These are phyloP conservation scores for Debaryomyces udenii DNA, from an alignment of 1,139 yeast genomes.

Conservation along the genomic window DNA sequence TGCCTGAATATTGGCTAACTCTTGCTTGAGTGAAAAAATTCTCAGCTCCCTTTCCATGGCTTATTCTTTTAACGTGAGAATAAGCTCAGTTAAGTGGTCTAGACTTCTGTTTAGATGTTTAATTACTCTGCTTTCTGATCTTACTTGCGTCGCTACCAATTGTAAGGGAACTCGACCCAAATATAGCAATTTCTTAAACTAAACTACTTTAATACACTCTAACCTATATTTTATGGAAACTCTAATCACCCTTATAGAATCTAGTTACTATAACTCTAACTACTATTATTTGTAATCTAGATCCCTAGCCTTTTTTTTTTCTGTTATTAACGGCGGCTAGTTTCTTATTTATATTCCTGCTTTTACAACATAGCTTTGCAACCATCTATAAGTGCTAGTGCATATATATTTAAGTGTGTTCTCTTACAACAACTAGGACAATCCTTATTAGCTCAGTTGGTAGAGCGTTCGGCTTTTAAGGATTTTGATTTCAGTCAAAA, in stretches of 20 bases:
- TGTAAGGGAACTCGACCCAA: not conserved
- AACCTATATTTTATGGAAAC: not conserved
- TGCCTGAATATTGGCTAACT: not conserved
- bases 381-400: not conserved
- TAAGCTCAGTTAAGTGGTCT: not conserved
- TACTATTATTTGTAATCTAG: not conserved
- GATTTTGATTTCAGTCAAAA: conserved; percentile 12
- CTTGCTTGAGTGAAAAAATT: not conserved
- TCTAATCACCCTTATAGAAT: not conserved
- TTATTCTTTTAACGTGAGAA: not conserved
- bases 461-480: conserved; percentile 15
- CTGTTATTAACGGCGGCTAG: not conserved
- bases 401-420: not conserved
- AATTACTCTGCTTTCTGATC: not conserved
- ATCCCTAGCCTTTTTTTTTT: not conserved
- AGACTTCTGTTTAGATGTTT: not conserved
- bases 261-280: not conserved
- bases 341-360: not conserved
- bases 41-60: not conserved
- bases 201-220: not conserved
- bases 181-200: not conserved
- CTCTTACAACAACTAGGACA: conserved; percentile 6
- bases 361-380: no score
- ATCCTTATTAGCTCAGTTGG: conserved; percentile 14
- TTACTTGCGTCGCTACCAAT: conserved; percentile 2